phyloP scores from a whole-genome alignment of 2,329 filamentous ascomycete genomes.

The Tolypocladium capitatum region DNA sequence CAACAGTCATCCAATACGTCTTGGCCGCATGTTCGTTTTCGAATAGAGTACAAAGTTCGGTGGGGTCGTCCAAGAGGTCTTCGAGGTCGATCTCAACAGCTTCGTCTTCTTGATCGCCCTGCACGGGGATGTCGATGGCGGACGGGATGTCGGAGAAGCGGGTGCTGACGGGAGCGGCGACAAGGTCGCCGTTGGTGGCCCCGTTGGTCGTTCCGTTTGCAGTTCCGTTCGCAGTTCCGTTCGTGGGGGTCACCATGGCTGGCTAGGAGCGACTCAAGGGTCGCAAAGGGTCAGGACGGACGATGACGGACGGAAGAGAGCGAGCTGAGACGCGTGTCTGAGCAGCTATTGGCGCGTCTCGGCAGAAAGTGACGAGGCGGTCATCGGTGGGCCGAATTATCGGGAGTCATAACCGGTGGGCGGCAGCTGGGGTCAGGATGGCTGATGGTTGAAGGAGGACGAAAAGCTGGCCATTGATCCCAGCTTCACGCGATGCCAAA shows the following conservation, averaged over 20 bases:
- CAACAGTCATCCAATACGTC: conserved; percentile 96
- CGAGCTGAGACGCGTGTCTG: conserved; percentile 14
- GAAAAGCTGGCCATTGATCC: not conserved
- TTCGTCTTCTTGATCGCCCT: conserved; percentile 52
- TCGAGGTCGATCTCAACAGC: conserved; percentile 87
- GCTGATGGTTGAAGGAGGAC: not conserved
- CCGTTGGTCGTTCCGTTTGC: conserved; percentile 23
- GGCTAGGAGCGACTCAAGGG: not conserved
- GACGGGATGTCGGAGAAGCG: conserved; percentile 53
- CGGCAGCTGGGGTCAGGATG: not conserved
- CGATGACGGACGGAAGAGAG: not conserved
- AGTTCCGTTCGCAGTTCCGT: conserved; percentile 29
- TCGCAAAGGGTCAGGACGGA: not conserved
- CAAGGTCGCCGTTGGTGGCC: conserved; percentile 22
- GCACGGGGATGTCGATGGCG: conserved; percentile 53
- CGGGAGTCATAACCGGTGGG: conserved; percentile 12
- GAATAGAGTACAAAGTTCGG: conserved; percentile 84
- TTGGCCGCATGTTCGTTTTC: conserved; percentile 89
- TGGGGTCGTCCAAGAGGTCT: conserved; percentile 83
- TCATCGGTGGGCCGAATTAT: conserved; percentile 13
- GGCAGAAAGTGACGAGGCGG: conserved; percentile 12
- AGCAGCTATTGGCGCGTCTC: conserved; percentile 18
- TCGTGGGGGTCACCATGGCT: conserved; percentile 30
- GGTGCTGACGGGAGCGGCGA: conserved; percentile 29
- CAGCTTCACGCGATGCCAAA: not conserved